Conservation (phyloP, 2,329 filamentous ascomycete species). For the Talaromyces sp. region DNA sequence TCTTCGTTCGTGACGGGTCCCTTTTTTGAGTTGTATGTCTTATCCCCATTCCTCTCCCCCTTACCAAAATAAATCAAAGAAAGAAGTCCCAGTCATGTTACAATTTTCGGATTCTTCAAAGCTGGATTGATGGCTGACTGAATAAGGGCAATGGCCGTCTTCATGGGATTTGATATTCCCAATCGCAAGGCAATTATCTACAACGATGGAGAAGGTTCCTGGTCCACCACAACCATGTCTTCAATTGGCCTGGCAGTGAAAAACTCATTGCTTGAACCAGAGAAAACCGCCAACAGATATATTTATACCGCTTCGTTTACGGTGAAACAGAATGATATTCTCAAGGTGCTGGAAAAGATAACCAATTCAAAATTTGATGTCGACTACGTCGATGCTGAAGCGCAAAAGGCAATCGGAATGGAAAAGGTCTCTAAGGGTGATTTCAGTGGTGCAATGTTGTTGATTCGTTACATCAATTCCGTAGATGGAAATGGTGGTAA, state of each 20-base stretch:
- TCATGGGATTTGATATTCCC: conserved; percentile 8
- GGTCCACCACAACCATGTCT: conserved; percentile 1
- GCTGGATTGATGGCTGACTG: background rate
- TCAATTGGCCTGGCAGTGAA: background rate
- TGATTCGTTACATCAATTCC: conserved; percentile 2
- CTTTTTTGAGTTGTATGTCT: conserved; percentile 7
- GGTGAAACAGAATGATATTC: background rate
- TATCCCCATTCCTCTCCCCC: background rate
- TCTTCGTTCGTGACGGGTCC: conserved; percentile 7
- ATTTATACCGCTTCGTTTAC: background rate
- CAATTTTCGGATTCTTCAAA: background rate
- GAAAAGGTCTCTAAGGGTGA: background rate
- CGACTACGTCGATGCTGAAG: conserved; percentile 6
- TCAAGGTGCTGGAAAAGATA: background rate
- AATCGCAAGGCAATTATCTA: conserved; percentile 1
- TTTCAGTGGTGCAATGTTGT: conserved; percentile 2
- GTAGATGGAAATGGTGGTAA: conserved; percentile 7
- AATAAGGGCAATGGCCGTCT: background rate
- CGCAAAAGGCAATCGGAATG: background rate
- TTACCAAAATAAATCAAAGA: background rate
- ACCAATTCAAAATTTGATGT: conserved; percentile 3
- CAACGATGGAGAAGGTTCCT: background rate
- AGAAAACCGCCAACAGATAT: conserved; percentile 7
- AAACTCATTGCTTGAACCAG: background rate
- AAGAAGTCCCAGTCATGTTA: background rate